Percentiles rank a stretch among this genome's conserved stretches.
phyloP scores from a whole-genome alignment of 2,329 filamentous ascomycete genomes.

The Xylariaceae sp. region DNA sequence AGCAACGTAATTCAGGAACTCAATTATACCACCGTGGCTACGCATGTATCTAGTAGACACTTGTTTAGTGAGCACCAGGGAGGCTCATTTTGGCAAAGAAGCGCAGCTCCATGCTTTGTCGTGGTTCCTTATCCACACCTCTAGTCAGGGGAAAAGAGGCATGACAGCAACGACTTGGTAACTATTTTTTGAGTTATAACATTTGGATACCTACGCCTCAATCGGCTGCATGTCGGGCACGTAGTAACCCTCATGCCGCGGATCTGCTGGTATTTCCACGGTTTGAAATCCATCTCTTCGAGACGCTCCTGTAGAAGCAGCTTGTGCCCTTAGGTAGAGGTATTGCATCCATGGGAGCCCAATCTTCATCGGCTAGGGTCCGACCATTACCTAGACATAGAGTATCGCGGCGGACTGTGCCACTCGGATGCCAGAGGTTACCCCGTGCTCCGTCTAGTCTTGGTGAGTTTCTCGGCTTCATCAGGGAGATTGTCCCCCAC shows the following conservation, averaged over 20 bases:
- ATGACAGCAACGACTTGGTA: slow-evolving; percentile 14
- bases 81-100: too few species aligned
- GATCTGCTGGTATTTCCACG: slow-evolving; percentile 9
- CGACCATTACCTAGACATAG: slow-evolving; percentile 12
- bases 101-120: slow-evolving; percentile 17
- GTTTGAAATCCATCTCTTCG: slow-evolving; percentile 12
- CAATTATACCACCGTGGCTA: too few species aligned
- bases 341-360: slow-evolving; percentile 5
- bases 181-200: slow-evolving; percentile 12
- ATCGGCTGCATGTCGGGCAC: slow-evolving; percentile 12
- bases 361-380: slow-evolving; percentile 11
- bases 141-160: slow-evolving; percentile 6
- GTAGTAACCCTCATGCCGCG: slow-evolving; percentile 14
- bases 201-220: slow-evolving; percentile 13
- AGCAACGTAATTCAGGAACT: too few species aligned
- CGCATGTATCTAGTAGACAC: too few species aligned
- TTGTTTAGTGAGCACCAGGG: too few species aligned
- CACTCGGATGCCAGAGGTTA: slow-evolving; percentile 15
- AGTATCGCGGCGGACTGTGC: slow-evolving; percentile 9
- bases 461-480: slow-evolving; percentile 10
- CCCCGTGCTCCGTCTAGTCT: slow-evolving; percentile 14
- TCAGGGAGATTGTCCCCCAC: slow-evolving; percentile 5
- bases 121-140: slow-evolving; percentile 1
- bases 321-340: slow-evolving; percentile 9
- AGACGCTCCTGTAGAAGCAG: slow-evolving; percentile 9